Evolutionary conservation across 257 asterid genomes (phyloP), one percentile per base, ranked within the genome.

Genomic region (Solanum sejunctum): DNA sequence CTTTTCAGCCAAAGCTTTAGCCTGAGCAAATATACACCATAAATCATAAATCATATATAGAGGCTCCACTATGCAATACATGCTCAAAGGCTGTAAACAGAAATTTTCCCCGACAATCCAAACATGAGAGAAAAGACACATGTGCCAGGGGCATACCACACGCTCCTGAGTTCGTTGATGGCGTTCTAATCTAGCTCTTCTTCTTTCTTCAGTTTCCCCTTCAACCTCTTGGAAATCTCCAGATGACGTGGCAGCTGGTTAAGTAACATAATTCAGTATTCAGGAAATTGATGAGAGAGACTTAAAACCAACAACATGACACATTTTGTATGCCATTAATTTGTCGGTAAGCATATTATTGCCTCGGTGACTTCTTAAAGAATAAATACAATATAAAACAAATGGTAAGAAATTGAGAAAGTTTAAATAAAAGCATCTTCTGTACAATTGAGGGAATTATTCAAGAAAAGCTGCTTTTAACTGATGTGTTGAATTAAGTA

Each of bases 1-100:
- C 92, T 93, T 97, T 86, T 97, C 99, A 81, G 99, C 98, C 86
- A 97, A 89, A 84, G 99, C 99, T 93, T 93, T 93, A 81, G 98
- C 97, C 99, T 97, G 93, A 85, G 85, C 64, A 83, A 52, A 51
- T 57, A 85, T 39, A 89, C 32, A 67, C 84, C 81, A 36, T 36
- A 36, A 36, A 36, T 10, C 32, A 81, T 72, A 52, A 84, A 79
- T 81, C 20, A 77, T 61, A 83, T 66, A 28, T 49, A 71, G 8
- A 52, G 16, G 16, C 69, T 13, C 36, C 47, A 69, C 70, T 32
- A 69, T 41, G 85, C 69, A n/a, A 36, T 26, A 57, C 63, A 69
- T 83, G 28, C 52, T 69, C 54, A 83, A 69, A 69, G 39, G 69
- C 52, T 52, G 66, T 54, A 32, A 60, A 43, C 10, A 20, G 81